phyloP scores from a whole-genome alignment of 176 grass and related monocot species.

The Elymus sibiricus region DNA sequence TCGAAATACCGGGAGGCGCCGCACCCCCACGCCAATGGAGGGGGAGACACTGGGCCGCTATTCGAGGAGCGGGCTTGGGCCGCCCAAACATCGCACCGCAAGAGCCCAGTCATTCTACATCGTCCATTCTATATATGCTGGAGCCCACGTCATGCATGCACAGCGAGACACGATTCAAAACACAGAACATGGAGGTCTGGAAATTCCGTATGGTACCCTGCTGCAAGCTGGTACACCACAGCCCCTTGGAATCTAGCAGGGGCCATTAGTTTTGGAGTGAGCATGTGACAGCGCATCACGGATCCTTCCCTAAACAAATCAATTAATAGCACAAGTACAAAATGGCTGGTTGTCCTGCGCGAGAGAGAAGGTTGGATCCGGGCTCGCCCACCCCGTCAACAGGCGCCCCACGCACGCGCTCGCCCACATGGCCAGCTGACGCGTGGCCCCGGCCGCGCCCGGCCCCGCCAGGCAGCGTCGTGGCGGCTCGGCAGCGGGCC shows the following conservation, averaged over 20 bases:
- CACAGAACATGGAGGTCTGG: background rate
- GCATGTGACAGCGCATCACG: background rate
- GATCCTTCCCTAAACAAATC: background rate
- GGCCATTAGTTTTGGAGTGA: background rate
- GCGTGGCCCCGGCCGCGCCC: accelerated
- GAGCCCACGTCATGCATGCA: background rate
- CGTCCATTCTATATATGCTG: too few relatives aligned
- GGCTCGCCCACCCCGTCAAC: conserved; percentile 6
- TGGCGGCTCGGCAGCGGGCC: background rate
- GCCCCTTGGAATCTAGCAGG: background rate
- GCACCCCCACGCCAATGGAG: too few relatives aligned
- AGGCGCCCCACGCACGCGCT: background rate
- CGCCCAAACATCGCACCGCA: too few relatives aligned
- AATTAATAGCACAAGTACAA: background rate
- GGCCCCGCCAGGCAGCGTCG: background rate
- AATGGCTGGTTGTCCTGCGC: background rate
- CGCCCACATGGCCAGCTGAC: background rate
- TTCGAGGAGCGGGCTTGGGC: too few relatives aligned
- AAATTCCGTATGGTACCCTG: background rate
- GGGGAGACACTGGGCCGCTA: too few relatives aligned
- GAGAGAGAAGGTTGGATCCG: conserved; percentile 5
- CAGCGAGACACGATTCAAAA: background rate
- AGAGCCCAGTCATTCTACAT: too few relatives aligned
- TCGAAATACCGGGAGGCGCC: too few relatives aligned
- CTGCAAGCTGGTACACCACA: background rate